Base-by-base conservation (phyloP, 805 yeast species). In the Dipodascopsis tothii region DNA sequence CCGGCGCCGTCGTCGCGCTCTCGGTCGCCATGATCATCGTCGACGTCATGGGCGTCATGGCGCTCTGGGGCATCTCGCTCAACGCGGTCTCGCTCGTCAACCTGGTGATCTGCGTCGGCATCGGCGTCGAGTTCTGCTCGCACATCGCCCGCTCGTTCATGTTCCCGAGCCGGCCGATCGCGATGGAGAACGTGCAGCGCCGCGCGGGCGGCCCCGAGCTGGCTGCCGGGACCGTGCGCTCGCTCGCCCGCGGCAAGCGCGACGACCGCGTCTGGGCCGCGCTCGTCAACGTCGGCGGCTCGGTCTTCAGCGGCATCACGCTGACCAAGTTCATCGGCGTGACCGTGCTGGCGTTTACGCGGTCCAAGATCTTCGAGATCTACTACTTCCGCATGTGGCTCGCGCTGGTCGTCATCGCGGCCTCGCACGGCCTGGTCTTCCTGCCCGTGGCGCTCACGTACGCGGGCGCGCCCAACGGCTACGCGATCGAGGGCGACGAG, bases 361-460 rank as follows among this genome's bases (percentile, higher is more conserved):
- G 76, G 50, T 84, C 95, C 17, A 79, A 82, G 61, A 88, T 90
- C 23, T 92, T 90, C 62, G 94, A 86, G 54, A 75, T 90, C 1
- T 90, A 85, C 63, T 90, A 92, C 61, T 90, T 90, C 70, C 68
- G 95, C 48, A 88, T 90, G 96, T 90, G 97, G 97, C 65, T 84
- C 9, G 70, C 87, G 0, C 69, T 90, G 47, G 81, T 90, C 5
- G 49, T 82, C 1, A 68, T 84, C 44, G 95, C 95, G 1, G 77
- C 88, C 0, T 52, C 82, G 1, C 96, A 90, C 60, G 75, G 92
- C 3, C 69, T 90, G 41, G 71, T 84, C 32, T 75, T 90, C 44
- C 67, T 90, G 41, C 98, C 98, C 0, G 75, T 85, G 3, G 60
- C 81, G 21, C 67, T 90, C 33, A 72, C 85, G 21, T 64, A 69